Conservation (phyloP, 495 filamentous ascomycete genomes). For the Rostrohypoxylon terebratum region DNA sequence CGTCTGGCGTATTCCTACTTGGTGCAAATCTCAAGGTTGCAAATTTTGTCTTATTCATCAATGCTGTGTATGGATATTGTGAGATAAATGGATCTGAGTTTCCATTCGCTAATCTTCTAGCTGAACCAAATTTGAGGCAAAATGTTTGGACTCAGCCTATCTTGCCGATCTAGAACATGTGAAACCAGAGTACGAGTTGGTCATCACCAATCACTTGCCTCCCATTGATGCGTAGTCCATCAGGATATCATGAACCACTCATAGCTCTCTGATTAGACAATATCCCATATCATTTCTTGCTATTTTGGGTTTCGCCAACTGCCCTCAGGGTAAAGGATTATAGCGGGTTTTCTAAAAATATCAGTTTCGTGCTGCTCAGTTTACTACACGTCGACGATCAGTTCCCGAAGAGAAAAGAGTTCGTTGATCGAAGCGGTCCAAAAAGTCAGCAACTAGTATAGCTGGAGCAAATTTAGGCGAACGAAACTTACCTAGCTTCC, state of each 20-base stretch:
- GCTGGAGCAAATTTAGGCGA: neutral
- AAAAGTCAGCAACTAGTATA: neutral
- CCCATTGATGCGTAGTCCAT: neutral
- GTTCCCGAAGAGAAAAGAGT: neutral
- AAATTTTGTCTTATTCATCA: neutral
- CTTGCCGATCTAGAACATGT: neutral
- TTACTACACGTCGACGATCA: slow-evolving; percentile 1
- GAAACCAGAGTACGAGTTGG: neutral
- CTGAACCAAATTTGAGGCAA: neutral
- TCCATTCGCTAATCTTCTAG: neutral
- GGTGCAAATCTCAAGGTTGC: neutral
- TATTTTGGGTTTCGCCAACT: neutral
- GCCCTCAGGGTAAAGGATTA: neutral
- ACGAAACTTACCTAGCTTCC: neutral
- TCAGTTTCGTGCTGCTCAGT: neutral
- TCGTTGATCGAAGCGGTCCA: neutral
- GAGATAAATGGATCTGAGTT: neutral
- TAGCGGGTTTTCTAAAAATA: slow-evolving; percentile 8
- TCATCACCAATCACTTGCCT: neutral
- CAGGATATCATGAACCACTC: neutral
- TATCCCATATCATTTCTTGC: neutral
- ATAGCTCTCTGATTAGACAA: neutral
- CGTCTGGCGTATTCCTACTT: neutral
- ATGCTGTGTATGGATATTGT: neutral
- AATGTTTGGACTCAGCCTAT: neutral